Evolutionary conservation across 768 basidiomycete species (phyloP).

Genomic region (Cubamyces sp.): DNA sequence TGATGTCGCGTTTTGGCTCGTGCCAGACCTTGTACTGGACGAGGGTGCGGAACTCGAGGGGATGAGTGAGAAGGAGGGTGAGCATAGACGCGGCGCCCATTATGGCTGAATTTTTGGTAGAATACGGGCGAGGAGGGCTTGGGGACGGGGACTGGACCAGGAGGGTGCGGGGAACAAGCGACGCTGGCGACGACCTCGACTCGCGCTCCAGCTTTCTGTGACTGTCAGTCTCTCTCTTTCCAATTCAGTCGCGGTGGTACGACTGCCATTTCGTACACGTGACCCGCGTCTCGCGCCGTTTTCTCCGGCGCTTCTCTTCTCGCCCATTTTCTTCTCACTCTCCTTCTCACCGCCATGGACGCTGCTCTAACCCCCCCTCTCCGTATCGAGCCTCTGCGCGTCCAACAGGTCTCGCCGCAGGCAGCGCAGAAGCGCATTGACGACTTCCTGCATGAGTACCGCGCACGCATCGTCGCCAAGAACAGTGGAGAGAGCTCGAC

Average conservation of each 20-base stretch:
- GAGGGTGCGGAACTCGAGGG: slow-evolving; percentile 81
- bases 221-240: too few species aligned
- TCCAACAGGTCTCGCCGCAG: slow-evolving; percentile 32
- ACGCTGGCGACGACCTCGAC: neutral
- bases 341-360: slow-evolving; percentile 29
- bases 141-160: neutral
- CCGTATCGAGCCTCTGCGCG: slow-evolving; percentile 30
- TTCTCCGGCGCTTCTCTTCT: slow-evolving; percentile 6
- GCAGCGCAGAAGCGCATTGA: slow-evolving; percentile 34
- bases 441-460: slow-evolving; percentile 38
- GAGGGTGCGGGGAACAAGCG: slow-evolving; percentile 2
- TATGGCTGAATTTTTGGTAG: slow-evolving; percentile 17
- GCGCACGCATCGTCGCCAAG: slow-evolving; percentile 34
- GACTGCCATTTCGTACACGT: slow-evolving; percentile 9
- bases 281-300: neutral
- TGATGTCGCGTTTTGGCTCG: slow-evolving; percentile 82
- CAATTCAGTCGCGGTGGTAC: slow-evolving; percentile 14
- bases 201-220: neutral
- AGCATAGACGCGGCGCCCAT: slow-evolving; percentile 69
- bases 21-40: slow-evolving; percentile 85
- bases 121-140: neutral
- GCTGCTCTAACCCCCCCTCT: slow-evolving; percentile 34
- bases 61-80: slow-evolving; percentile 73
- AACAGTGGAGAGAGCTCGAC: slow-evolving; percentile 41
- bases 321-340: neutral